Evolutionary conservation across 1,139 yeast species (phyloP), one percentile per base, ranked within the genome.

Genomic region (Hansenula anomala): DNA sequence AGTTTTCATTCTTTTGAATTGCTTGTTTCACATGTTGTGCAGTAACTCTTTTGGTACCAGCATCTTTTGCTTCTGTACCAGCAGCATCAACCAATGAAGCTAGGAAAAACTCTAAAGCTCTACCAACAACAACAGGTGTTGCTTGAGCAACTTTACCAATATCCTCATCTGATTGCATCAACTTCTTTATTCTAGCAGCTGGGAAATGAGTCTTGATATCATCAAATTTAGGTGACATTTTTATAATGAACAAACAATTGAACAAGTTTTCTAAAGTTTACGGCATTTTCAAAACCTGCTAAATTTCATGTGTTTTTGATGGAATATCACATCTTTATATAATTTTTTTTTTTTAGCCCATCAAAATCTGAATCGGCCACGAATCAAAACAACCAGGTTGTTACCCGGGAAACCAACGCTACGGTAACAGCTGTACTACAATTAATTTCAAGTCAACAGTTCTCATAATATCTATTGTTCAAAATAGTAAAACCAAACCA

Each of bases 131-230:
- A 19, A 92, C 84, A 0, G 99, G 99, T 4, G 98, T 92, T 4
- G 97, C 97, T 59, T 90, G 97, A 10, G 98, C 97, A 14, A 94
- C 98, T 61, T 92, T 92, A 6, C 99, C 99, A 36, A 92, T 90
- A 51, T 92, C 99, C 52, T 92, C 98, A 61, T 92, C 99, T 37
- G 95, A 83, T 59, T 92, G 98, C 97, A 92, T 90, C 42, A 92
- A 78, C 56, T 94, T 86, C 67, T 92, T 92, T 58, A 92, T 90
- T 47, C 97, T 76, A 4, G 98, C 98, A 36, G 95, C 95, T 6
- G 98, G 98, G 66, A 92, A 90, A 56, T 92, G 95, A 34, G 97
- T 90, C 63, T 87, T 88, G 55, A 90, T 85, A 45, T 67, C 66
- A 34, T 71, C 79, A 41, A 54, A 59, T 37, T 48, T 49, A 20